These are phyloP conservation scores for Trichoderma asperelloides DNA, from an alignment of 495 filamentous ascomycete genomes.

Conservation along the genomic window DNA sequence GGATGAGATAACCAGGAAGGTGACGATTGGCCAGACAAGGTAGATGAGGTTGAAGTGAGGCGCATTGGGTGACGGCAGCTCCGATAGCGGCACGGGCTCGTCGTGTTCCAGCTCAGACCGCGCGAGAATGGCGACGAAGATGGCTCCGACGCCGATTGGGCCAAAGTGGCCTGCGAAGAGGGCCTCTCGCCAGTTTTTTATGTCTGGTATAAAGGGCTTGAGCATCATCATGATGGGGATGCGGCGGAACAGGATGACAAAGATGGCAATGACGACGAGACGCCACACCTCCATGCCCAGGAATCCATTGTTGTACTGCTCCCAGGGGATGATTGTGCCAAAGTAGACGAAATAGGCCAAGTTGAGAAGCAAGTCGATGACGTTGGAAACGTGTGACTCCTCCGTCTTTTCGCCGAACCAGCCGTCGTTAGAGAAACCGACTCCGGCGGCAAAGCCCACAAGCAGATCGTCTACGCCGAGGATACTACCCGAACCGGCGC, in stretches of 20 bases:
- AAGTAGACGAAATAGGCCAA: slow-evolving; percentile 97
- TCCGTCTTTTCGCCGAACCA: slow-evolving; percentile 99
- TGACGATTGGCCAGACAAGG: slow-evolving; percentile 92
- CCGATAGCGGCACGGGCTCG: slow-evolving; percentile 57
- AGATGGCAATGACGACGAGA: slow-evolving; percentile 76
- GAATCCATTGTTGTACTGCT: slow-evolving; percentile 62
- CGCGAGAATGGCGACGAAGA: slow-evolving; percentile 89
- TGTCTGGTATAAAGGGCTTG: slow-evolving; percentile 90
- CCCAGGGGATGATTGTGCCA: slow-evolving; percentile 94
- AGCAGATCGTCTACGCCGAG: slow-evolving; percentile 94
- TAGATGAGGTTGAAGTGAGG: slow-evolving; percentile 61
- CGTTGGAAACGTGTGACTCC: slow-evolving; percentile 97
- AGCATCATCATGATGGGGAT: slow-evolving; percentile 91
- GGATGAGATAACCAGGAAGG: slow-evolving; percentile 87
- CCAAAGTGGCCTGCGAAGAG: slow-evolving; percentile 98
- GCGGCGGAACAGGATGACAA: slow-evolving; percentile 92
- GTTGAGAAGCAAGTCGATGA: slow-evolving; percentile 95
- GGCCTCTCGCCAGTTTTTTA: slow-evolving; percentile 98
- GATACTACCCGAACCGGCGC: slow-evolving; percentile 86
- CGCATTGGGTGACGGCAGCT: slow-evolving; percentile 42
- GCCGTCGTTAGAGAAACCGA: slow-evolving; percentile 97
- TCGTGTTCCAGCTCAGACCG: slow-evolving; percentile 76
- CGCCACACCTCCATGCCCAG: slow-evolving; percentile 78
- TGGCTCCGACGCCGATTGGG: slow-evolving; percentile 93
- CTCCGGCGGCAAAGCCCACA: slow-evolving; percentile 88